A percentile compares a stretch with the other conserved stretches of the same genome.
These are phyloP conservation scores for Fusarium longipes DNA, from an alignment of 2,329 filamentous ascomycete species.

Conservation along the genomic window DNA sequence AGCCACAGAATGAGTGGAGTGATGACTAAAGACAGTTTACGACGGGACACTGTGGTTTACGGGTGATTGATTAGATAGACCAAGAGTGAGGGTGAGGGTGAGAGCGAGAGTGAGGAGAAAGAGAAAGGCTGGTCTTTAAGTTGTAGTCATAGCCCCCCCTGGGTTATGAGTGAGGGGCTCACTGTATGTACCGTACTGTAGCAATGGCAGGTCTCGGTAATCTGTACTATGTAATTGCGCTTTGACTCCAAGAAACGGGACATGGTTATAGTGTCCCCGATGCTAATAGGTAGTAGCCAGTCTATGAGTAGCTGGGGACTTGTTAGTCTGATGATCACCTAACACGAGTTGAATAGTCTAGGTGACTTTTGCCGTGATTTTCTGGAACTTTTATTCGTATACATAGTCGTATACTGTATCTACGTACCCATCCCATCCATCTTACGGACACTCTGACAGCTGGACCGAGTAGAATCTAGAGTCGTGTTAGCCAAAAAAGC, in stretches of 20 bases:
- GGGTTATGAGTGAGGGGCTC: neutral
- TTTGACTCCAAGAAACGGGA: conserved; percentile 21
- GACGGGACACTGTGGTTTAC: neutral
- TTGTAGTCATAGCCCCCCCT: neutral
- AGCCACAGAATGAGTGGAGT: neutral
- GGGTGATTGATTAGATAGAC: neutral
- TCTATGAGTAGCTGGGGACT: neutral
- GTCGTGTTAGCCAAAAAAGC: neutral
- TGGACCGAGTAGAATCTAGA: neutral
- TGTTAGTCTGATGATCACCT: neutral
- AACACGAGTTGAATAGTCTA: neutral
- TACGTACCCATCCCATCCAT: neutral
- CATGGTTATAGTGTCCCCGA: neutral
- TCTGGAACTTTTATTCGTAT: neutral
- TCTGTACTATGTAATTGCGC: conserved; percentile 25
- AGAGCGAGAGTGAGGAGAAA: neutral
- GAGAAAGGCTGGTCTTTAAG: conserved; percentile 12
- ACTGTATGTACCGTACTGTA: conserved; percentile 7
- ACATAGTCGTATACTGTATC: neutral
- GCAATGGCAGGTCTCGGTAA: conserved; percentile 22
- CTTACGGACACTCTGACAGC: neutral
- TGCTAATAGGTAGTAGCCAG: neutral
- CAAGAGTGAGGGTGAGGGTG: neutral
- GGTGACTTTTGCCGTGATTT: neutral
- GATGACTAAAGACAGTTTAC: neutral